A percentile compares a stretch with the other conserved stretches of the same genome.
phyloP scores from a whole-genome alignment of 495 filamentous ascomycete genomes.

The Penicillium silybi region DNA sequence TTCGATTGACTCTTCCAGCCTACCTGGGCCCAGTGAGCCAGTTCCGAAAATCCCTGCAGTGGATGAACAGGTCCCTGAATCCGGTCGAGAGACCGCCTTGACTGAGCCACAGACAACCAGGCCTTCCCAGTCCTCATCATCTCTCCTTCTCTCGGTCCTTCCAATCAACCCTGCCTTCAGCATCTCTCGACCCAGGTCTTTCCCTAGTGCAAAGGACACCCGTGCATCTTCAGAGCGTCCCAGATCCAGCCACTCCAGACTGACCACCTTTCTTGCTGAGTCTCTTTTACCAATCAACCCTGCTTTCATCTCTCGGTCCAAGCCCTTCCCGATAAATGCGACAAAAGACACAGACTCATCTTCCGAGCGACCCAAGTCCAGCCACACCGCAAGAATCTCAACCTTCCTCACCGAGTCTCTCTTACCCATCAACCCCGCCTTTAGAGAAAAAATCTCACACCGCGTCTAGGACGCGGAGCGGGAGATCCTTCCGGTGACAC shows the following conservation, averaged over 20 bases:
- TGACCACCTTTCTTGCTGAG: constrained; percentile 22
- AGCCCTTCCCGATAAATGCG: background rate
- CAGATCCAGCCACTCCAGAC: background rate
- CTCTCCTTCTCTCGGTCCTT: constrained; percentile 16
- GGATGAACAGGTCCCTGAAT: background rate
- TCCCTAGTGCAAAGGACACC: background rate
- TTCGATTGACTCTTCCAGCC: background rate
- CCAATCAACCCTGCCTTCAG: constrained; percentile 18
- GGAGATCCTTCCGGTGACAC: too few species aligned
- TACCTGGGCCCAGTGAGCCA: background rate
- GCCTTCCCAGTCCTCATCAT: constrained; percentile 1
- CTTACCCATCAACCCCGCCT: constrained; percentile 38
- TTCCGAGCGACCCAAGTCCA: background rate
- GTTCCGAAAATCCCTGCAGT: too few species aligned
- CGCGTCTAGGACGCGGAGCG: too few species aligned
- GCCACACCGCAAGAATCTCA: background rate
- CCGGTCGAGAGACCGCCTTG: background rate
- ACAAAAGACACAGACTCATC: background rate
- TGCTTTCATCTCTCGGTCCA: constrained; percentile 15
- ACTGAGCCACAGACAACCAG: background rate
- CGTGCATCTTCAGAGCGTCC: background rate
- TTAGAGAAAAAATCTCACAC: constrained; percentile 2
- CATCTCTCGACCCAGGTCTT: constrained; percentile 2
- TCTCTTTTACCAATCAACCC: constrained; percentile 39
- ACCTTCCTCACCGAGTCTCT: constrained; percentile 29